Evolutionary conservation across 768 basidiomycete species (phyloP), one percentile per base, ranked within the genome.

Genomic region (Hygrophorus russula): DNA sequence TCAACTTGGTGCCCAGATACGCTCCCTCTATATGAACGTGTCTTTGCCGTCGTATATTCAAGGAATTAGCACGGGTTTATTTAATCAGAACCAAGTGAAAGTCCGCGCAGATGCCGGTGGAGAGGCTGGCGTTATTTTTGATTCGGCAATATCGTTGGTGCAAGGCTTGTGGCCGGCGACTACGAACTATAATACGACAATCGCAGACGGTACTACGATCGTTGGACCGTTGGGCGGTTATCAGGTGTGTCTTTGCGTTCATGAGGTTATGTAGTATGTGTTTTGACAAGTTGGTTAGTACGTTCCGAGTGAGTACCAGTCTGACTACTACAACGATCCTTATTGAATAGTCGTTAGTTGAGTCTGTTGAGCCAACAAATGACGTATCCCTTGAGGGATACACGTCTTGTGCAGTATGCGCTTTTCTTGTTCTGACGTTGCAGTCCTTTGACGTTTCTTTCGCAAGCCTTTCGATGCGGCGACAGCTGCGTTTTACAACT

Each of bases 71-170:
- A 48, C 32, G 19, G 51, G 59, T 2, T 39, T 69, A 27, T 66
- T 62, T 5, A 51, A 73, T 40, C 57, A 58, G 43, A 49, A 50
- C 11, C 67, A 70, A 47, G 49, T 71, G 12, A 50, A 54, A 9
- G 68, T 78, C 40, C 72, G 70, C 13, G 82, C 84, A 1, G 82
- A 86, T 57, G 74, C 71, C 19, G 80, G 80, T 5, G 81, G 75
- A 13, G 83, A 87, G 59, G 73, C 70, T 13, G 73, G 68, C 29
- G 78, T 81, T n/a, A 77, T 80, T 34, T 68, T 68, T 47, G 75
- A 83, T 51, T 78, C 80, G 4, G 78, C 82, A 8, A 61, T 73
- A 18, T 80, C 84, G 0, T 58, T 86, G 40, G 59, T 80, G 8
- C 85, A 87, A 56, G 84, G 83, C 10, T 55, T 87, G 35, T 80